Conservation (phyloP, 2,329 filamentous ascomycete genomes). For the Neofusicoccum cordaticola region DNA sequence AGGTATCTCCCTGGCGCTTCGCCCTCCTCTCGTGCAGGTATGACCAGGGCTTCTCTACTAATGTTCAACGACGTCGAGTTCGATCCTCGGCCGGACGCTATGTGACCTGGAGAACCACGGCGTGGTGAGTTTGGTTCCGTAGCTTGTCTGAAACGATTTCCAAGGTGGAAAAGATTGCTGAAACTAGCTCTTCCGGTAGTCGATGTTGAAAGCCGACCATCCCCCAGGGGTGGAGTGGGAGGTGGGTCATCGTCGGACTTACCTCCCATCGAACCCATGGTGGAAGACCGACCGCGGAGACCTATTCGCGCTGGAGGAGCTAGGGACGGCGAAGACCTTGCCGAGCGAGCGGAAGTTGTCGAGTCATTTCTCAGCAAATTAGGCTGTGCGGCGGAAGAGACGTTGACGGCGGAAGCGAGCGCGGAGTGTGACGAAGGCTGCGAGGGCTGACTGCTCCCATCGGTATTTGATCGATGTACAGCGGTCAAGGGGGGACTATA, state of each 20-base stretch:
- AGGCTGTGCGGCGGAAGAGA: constrained; percentile 36
- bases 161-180: constrained; percentile 78
- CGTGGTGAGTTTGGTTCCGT: constrained; percentile 63
- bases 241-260: constrained; percentile 69
- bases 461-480: constrained; percentile 25
- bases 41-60: constrained; percentile 63
- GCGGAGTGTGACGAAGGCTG: constrained; percentile 53
- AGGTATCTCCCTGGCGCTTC: constrained; percentile 91
- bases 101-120: constrained; percentile 58
- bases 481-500: constrained; percentile 42
- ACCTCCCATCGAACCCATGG: constrained; percentile 77
- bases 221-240: constrained; percentile 49
- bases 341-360: constrained; percentile 64
- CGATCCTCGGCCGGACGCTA: constrained; percentile 69
- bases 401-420: constrained; percentile 34
- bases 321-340: constrained; percentile 52
- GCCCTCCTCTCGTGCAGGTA: constrained; percentile 79
- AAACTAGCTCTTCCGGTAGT: constrained; percentile 87
- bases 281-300: constrained; percentile 78
- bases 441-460: constrained; percentile 32
- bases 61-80: constrained; percentile 83
- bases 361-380: constrained; percentile 60
- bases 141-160: constrained; percentile 73
- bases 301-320: constrained; percentile 60
- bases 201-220: constrained; percentile 72